These are phyloP conservation scores for Pseudogymnoascus sp. DNA, from an alignment of 2,329 filamentous ascomycete species.

Conservation along the genomic window DNA sequence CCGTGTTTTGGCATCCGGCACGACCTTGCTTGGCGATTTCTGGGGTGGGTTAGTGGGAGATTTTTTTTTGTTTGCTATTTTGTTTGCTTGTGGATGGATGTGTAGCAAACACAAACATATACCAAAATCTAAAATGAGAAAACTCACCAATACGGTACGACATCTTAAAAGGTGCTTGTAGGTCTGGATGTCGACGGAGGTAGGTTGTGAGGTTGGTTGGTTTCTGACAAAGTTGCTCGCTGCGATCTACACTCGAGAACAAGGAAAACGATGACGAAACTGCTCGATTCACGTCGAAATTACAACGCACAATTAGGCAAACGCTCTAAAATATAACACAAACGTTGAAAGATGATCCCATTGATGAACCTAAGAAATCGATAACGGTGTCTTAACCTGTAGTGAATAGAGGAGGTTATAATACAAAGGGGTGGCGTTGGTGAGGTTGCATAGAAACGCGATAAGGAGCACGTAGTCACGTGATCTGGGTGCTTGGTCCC, in stretches of 20 bases:
- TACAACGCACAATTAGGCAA: not conserved
- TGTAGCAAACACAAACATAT: not conserved
- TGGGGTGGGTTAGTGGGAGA: conserved; percentile 30
- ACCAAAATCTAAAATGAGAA: conserved; percentile 8
- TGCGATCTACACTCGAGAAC: not conserved
- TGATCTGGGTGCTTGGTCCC: not conserved
- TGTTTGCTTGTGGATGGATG: not conserved
- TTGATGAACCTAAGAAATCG: not conserved
- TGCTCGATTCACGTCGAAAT: not conserved
- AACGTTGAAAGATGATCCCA: not conserved
- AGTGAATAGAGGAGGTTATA: not conserved
- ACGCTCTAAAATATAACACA: not conserved
- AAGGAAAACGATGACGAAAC: not conserved
- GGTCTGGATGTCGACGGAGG: conserved; percentile 4
- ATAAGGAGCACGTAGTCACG: not conserved
- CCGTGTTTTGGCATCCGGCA: conserved; percentile 63
- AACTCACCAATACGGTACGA: conserved; percentile 31
- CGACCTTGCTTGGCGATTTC: conserved; percentile 65
- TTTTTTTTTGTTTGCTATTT: not conserved
- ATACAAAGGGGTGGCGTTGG: not conserved
- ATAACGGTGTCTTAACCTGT: not conserved
- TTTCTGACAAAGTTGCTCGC: not conserved
- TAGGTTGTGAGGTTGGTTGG: not conserved
- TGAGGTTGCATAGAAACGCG: not conserved
- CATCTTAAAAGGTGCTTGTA: conserved; percentile 19